A percentile compares a stretch with the other conserved stretches of the same genome.
Evolutionary conservation across 805 yeast genomes (phyloP).

Genomic region (Starmera quercuum): DNA sequence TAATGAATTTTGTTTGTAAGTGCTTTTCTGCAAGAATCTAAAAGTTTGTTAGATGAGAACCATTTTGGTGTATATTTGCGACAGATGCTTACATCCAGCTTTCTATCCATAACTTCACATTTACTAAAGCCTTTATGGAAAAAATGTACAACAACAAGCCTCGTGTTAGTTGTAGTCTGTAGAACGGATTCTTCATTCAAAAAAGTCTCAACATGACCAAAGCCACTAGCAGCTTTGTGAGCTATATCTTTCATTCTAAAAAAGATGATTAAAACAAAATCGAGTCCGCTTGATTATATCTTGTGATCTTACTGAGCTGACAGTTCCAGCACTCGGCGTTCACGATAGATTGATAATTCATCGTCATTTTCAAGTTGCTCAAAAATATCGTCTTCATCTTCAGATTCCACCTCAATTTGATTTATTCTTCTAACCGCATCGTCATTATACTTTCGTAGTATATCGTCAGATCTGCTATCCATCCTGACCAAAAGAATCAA

Average conservation of each 20-base stretch:
- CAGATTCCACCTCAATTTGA: conserved; percentile 17
- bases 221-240: conserved; percentile 29
- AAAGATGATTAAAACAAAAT: conserved; percentile 11
- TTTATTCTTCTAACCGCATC: conserved; percentile 18
- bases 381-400: conserved; percentile 33
- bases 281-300: not conserved
- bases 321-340: conserved; percentile 52
- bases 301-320: conserved; percentile 25
- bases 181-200: conserved; percentile 51
- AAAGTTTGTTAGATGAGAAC: too few species aligned
- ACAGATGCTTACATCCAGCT: conserved; percentile 16
- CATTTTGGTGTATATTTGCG: too few species aligned
- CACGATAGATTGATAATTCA: conserved; percentile 49
- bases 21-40: conserved; percentile 48
- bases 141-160: conserved; percentile 50
- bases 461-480: conserved; percentile 2
- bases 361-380: conserved; percentile 46
- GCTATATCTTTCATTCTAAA: conserved; percentile 25
- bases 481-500: too few species aligned
- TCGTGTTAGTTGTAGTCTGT: conserved; percentile 36
- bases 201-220: conserved; percentile 35
- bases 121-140: conserved; percentile 52
- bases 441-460: conserved; percentile 38
- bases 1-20: conserved; percentile 42
- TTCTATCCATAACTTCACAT: conserved; percentile 52